Evolutionary conservation across 2,329 filamentous ascomycete species (phyloP).

Genomic region (Xylaria hypoxylon): DNA sequence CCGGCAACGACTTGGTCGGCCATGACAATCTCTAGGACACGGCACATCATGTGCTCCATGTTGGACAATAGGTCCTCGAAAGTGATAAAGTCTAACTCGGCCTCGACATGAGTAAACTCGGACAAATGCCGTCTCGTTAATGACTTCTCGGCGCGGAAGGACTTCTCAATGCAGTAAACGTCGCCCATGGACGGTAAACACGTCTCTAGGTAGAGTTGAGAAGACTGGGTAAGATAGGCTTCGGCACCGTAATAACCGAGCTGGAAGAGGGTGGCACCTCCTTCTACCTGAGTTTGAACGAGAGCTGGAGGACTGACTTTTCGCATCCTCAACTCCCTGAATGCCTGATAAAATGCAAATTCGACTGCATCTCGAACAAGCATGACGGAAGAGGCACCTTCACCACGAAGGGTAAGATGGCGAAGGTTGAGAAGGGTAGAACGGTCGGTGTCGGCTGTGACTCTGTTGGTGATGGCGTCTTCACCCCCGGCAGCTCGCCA

Average conservation of each 20-base stretch:
- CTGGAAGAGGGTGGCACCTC: conserved; percentile 89
- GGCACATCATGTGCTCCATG: conserved; percentile 87
- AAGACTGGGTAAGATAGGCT: conserved; percentile 95
- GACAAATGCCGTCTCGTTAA: conserved; percentile 92
- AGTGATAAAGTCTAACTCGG: conserved; percentile 93
- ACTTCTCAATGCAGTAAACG: conserved; percentile 98
- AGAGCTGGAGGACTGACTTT: conserved; percentile 91
- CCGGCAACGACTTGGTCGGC: conserved; percentile 77
- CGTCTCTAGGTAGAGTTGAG: conserved; percentile 97
- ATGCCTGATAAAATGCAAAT: conserved; percentile 81
- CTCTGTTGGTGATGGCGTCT: conserved; percentile 88
- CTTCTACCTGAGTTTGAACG: conserved; percentile 95
- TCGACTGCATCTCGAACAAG: conserved; percentile 86
- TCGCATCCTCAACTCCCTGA: conserved; percentile 79
- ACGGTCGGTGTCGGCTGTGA: conserved; percentile 62
- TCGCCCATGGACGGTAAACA: conserved; percentile 90
- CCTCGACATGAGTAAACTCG: conserved; percentile 97
- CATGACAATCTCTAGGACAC: conserved; percentile 82
- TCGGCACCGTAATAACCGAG: conserved; percentile 90
- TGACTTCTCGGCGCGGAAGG: conserved; percentile 97
- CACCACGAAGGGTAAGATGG: conserved; percentile 86
- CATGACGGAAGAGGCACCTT: conserved; percentile 86
- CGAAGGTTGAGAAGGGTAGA: conserved; percentile 51
- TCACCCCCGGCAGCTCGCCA: conserved; percentile 79
- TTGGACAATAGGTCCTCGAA: conserved; percentile 91